phyloP scores from a whole-genome alignment of 257 asterid genomes.

The Ocimum tenuiflorum region DNA sequence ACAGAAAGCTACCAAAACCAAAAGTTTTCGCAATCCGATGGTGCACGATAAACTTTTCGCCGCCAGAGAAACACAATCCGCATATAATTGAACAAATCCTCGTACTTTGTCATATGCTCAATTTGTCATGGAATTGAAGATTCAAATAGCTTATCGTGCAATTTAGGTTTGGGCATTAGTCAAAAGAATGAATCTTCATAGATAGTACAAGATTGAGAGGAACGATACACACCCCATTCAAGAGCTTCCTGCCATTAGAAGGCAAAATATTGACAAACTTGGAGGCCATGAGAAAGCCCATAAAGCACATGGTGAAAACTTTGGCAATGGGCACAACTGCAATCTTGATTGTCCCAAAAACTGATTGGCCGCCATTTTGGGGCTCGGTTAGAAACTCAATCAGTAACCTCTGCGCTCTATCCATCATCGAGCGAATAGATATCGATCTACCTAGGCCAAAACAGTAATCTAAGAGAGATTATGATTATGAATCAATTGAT shows the following conservation, averaged over 20 bases:
- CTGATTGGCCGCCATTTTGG: slow-evolving; percentile 70
- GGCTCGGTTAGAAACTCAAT: slow-evolving; percentile 55
- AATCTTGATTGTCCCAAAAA: slow-evolving; percentile 64
- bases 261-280: slow-evolving; percentile 77
- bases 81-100: too few relatives aligned
- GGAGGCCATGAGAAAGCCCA: slow-evolving; percentile 93
- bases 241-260: slow-evolving; percentile 88
- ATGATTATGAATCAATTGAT: neutral
- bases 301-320: slow-evolving; percentile 83
- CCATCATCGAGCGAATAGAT: slow-evolving; percentile 23
- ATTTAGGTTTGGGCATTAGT: too few relatives aligned
- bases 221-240: slow-evolving; percentile 64
- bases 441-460: neutral
- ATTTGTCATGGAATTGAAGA: too few relatives aligned
- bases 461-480: slow-evolving; percentile 10
- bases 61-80: too few relatives aligned
- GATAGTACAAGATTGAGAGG: too few relatives aligned
- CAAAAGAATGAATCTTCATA: too few relatives aligned
- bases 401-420: slow-evolving; percentile 56
- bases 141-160: too few relatives aligned
- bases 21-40: too few relatives aligned
- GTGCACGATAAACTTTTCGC: too few relatives aligned
- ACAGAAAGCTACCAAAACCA: too few relatives aligned
- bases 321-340: slow-evolving; percentile 95
- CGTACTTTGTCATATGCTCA: too few relatives aligned